Evolutionary conservation across 768 basidiomycete genomes (phyloP), one percentile per base, ranked within the genome.

Genomic region (Phylloporus sp.): DNA sequence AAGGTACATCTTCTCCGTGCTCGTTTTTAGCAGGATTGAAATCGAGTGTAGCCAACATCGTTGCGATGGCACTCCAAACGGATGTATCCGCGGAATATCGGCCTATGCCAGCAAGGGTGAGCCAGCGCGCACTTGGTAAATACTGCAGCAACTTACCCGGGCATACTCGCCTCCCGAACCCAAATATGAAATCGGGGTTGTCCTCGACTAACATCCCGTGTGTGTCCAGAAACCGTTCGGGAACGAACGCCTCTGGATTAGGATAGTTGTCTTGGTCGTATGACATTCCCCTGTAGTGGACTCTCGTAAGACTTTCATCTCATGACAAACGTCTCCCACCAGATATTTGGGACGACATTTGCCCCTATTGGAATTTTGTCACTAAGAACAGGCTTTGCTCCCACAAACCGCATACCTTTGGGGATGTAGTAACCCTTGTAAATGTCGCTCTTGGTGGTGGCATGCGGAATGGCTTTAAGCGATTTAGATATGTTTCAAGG

Each of bases 391-490:
- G 26, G 4, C 20, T 15, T 35, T 5, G 6, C 11, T 20, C n/a
- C 5, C n/a, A 15, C 16, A 15, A 20, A 47, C 52, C 8, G n/a
- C n/a, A n/a, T 38, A 41, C 58, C 58, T 44, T 59, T 55, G 20
- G 61, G 61, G 32, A 63, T 60, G 42, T 52, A 63, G 26, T 45
- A 55, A 26, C 53, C 56, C 18, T 50, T 46, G 41, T 58, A 59
- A 16, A 50, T n/a, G 32, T 59, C 58, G 10, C 40, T 51, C 29
- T 18, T 39, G 12, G 39, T 42, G 18, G 52, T 39, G 15, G 56
- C 49, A 44, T 58, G 58, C 2, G 58, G 53, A 31, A 52, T 23
- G 5, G 51, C 56, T 57, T 38, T 28, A 31, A 12, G 23, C 23
- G 15, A 6, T 22, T 23, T 15, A 18, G 16, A 16, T 16, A 23